Evolutionary conservation across 495 filamentous ascomycete species (phyloP), one percentile per base, ranked within the genome.

Genomic region (Penicillium coprophilum): DNA sequence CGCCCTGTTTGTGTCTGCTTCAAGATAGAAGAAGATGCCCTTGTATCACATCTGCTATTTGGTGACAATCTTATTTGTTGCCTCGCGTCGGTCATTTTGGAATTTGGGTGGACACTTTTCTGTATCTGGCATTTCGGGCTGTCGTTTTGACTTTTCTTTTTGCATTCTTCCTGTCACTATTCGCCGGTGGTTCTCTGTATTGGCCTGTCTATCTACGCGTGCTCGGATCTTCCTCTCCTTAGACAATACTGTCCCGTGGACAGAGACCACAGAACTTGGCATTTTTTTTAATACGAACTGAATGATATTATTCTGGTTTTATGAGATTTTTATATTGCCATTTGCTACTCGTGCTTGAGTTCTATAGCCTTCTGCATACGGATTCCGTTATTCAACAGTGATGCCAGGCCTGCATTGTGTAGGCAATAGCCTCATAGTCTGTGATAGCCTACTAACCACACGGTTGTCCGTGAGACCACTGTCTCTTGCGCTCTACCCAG

Each of bases 21-120:
- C 45, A 47, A n/a, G 45, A 20, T 17, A 15, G 19, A 47, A 30
- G n/a, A 32, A 47, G 28, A 20, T 32, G 32, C 12, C 10, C 31
- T 17, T 47, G 45, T 47, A 32, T 47, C 45, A 47, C n/a, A 27
- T 51, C 34, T 51, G 23, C 23, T 51, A 51, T 15, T 51, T 39
- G 32, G 34, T 11, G 23, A 21, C 44, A 23, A 24, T 11, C 15
- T 50, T 30, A 8, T 28, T 51, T 39, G 10, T 30, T 51, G 39
- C 34, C 49, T 51, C 9, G 34, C 49, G 20, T 40, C 34, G 31
- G 48, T 36, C 23, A 51, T 51, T 51, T 21, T 28, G 9, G 20
- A 7, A 19, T 17, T 32, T 50, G 48, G 32, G 48, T 12, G 46
- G 48, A 27, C 34, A 9, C 4, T 27, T 39, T 38, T 30, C 15